Evolutionary conservation across 441 rosid species (phyloP).

Genomic region (Jatropha podagrica): DNA sequence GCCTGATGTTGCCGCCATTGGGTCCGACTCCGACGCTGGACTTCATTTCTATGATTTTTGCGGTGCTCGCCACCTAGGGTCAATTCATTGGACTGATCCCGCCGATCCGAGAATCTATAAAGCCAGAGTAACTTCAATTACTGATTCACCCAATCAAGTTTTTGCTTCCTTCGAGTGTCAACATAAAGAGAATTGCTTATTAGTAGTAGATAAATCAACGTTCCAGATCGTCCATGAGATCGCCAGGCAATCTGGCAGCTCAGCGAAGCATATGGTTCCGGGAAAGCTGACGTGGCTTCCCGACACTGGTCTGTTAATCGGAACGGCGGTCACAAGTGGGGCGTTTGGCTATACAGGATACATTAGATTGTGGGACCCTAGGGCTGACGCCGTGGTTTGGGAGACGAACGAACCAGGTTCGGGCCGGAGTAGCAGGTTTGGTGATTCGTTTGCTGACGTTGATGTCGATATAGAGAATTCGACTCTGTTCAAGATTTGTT

Average conservation of each 20-base stretch:
- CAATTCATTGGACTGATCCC: slow-evolving; percentile 76
- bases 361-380: slow-evolving; percentile 79
- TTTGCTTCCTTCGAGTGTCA: slow-evolving; percentile 76
- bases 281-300: slow-evolving; percentile 73
- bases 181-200: slow-evolving; percentile 70
- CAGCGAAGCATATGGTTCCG: slow-evolving; percentile 57
- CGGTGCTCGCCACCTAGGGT: slow-evolving; percentile 52
- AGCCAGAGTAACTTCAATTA: slow-evolving; percentile 59
- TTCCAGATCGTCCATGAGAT: slow-evolving; percentile 57
- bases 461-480: slow-evolving; percentile 58
- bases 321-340: slow-evolving; percentile 56
- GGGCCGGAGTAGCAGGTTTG: slow-evolving; percentile 84
- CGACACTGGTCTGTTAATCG: slow-evolving; percentile 41
- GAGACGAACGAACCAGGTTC: slow-evolving; percentile 93
- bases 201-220: slow-evolving; percentile 70
- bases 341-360: slow-evolving; percentile 88
- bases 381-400: slow-evolving; percentile 61
- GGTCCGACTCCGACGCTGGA: slow-evolving; percentile 64
- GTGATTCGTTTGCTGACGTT: slow-evolving; percentile 83
- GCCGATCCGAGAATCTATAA: slow-evolving; percentile 82
- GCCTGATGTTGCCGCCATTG: slow-evolving; percentile 63
- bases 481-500: slow-evolving; percentile 72
- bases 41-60: slow-evolving; percentile 83
- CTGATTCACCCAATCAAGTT: slow-evolving; percentile 49
- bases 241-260: slow-evolving; percentile 66